Base-by-base conservation (phyloP, 1,284 basidiomycete genomes). In the Cystobasidium slooffiae region DNA sequence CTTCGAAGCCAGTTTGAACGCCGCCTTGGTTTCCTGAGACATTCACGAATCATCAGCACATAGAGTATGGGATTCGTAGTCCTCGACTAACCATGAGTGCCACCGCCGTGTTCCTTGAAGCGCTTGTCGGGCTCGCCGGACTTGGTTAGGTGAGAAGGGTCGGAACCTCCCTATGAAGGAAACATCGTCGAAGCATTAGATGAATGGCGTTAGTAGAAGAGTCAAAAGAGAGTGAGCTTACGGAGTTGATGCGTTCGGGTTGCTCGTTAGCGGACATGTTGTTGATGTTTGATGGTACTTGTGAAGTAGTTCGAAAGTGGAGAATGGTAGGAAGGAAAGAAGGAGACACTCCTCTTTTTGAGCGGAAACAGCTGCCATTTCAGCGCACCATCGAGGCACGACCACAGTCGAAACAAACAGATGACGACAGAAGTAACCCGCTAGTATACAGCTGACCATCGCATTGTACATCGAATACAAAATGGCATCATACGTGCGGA, bases 101-200 rank as follows among this genome's bases (percentile, higher is more conserved):
- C 81, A 61, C 81, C 81, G 8, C 81, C 81, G 78, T 82, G 75
- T 80, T 81, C 81, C 75, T 81, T 81, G 80, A 82, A 82, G 76
- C 81, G 79, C 59, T 76, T 72, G 76, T 82, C 81, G 70, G 81
- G 81, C 53, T 77, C 75, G 56, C 81, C 81, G 67, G 77, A 76
- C 61, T 67, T 55, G 51, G 76, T 80, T 66, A 80, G 76, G 68
- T 81, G 78, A 37, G 76, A 77, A 66, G 79, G 78, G 77, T 78
- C 76, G 69, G 79, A 75, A 75, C 79, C 77, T 64, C 81, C 81
- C 49, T 79, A 79, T 74, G 18, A 18, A 24, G 5, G 6, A 16
- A 31, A 49, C 22, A 41, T 24, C 53, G 22, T n/a, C n/a, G 8
- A 20, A 31, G 14, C n/a, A 55, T 16, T 8, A 55, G 56, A 37